Base-by-base conservation (phyloP, 306 rosid genomes). In the Elaeagnus macrophylla region DNA sequence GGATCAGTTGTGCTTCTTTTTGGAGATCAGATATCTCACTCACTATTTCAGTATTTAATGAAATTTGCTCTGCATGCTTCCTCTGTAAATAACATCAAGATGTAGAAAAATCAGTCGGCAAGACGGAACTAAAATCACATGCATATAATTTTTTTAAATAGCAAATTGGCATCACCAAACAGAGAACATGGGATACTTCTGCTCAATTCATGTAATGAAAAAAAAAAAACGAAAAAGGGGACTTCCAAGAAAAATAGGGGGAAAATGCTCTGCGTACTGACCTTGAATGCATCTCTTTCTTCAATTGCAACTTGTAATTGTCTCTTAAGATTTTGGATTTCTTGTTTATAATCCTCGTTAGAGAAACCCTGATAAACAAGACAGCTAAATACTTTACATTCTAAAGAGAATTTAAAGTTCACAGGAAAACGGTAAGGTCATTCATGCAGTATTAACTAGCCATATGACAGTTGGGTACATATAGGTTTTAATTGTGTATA, bases 281-380 rank as follows among this genome's bases (percentile, higher is more conserved):
- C 97, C 96, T 86, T 80, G 13, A 86, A 82, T 65, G 78, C 86
- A 57, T 75, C 76, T 67, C 80, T 86, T 65, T 83, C 86, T 65
- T 73, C 67, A 67, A 64, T 75, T 38, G 86, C 85, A 62, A 71
- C 72, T 64, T 79, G 79, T 66, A 91, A 51, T 55, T 84, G 77
- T 70, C 69, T 76, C 71, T 77, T 77, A 66, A 91, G 70, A 57
- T 76, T 72, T 59, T 80, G 79, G 48, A 76, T 54, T 69, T 87
- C 93, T 35, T 43, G 65, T 54, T 77, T 59, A 51, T 73, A 65
- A 60, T 59, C 78, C 42, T 71, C 81, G 64, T 50, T 78, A 49
- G 48, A 60, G 53, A 51, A 64, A 64, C 67, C 83, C 94, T 86
- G 72, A 57, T 12, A 32, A 17, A 9, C 10, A 50, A 42, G 10